Conservation (phyloP, 225 moss, liverwort and hornwort species). For the Pseudoscleropodium purum region DNA sequence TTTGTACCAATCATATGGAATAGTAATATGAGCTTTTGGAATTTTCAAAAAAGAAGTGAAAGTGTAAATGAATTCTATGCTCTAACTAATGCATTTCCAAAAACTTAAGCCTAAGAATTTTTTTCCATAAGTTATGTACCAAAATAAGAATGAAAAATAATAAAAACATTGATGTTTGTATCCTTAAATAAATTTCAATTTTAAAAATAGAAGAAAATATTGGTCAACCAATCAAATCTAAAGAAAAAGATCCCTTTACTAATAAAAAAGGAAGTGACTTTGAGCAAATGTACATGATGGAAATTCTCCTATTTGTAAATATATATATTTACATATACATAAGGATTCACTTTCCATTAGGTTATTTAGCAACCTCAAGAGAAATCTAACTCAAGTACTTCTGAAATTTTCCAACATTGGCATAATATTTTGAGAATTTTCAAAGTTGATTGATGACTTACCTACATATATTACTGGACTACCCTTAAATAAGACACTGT, state of each 20-base stretch:
- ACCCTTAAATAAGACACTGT: rapidly evolving
- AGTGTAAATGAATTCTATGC: not conserved
- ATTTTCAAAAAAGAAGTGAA: not conserved
- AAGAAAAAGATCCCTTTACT: not conserved
- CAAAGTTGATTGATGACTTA: not conserved
- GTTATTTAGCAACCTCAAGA: not conserved
- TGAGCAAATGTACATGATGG: not conserved
- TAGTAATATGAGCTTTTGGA: not conserved
- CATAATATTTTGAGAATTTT: not conserved
- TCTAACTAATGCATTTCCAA: not conserved
- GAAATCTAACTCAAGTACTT: not conserved
- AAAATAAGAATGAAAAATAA: not conserved
- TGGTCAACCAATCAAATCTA: not conserved
- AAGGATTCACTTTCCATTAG: not conserved
- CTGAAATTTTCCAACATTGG: not conserved
- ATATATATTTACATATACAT: too few species aligned
- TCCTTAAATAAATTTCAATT: too few species aligned
- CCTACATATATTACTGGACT: not conserved
- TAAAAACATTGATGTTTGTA: not conserved
- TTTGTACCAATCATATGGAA: not conserved
- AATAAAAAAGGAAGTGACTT: not conserved
- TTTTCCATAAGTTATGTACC: not conserved
- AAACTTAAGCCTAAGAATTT: not conserved
- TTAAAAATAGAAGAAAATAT: not conserved
- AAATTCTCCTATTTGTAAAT: not conserved